Conservation (phyloP, 345 rosid genomes). For the Brassica cretica region DNA sequence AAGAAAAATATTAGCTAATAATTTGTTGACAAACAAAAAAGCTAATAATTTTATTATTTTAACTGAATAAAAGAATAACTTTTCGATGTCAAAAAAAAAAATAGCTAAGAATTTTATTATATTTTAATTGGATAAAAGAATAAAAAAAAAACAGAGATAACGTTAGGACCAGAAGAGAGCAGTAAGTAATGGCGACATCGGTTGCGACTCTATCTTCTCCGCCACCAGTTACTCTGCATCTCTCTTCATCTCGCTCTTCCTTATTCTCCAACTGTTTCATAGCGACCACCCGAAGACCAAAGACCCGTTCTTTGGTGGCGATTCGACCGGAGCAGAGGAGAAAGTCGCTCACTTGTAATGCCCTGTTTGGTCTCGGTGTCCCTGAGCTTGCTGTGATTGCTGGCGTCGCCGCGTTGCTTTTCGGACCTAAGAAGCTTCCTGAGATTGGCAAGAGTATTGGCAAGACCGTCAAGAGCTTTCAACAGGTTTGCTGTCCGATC, state of each 20-base stretch:
- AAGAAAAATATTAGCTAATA: too few relatives aligned
- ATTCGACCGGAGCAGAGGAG: slow-evolving; percentile 40
- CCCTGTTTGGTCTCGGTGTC: slow-evolving; percentile 90
- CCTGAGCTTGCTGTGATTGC: slow-evolving; percentile 96
- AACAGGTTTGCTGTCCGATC: slow-evolving; percentile 57
- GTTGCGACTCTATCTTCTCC: slow-evolving; percentile 55
- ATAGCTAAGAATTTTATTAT: neutral
- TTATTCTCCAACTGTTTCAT: slow-evolving; percentile 37
- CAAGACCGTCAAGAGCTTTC: slow-evolving; percentile 92
- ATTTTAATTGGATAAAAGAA: slow-evolving; percentile 15
- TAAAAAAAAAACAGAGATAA: neutral
- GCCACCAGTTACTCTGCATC: slow-evolving; percentile 36
- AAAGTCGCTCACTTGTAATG: slow-evolving; percentile 65
- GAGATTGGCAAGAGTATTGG: slow-evolving; percentile 94
- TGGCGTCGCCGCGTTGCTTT: slow-evolving; percentile 86
- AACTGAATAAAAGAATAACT: too few relatives aligned
- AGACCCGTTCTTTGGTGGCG: slow-evolving; percentile 40
- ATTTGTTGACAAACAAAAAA: too few relatives aligned
- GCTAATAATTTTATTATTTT: too few relatives aligned
- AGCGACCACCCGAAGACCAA: slow-evolving; percentile 21
- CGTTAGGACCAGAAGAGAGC: slow-evolving; percentile 18
- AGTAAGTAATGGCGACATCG: slow-evolving; percentile 60
- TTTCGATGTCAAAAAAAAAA: too few relatives aligned
- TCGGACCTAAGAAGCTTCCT: slow-evolving; percentile 95
- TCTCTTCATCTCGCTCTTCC: slow-evolving; percentile 61